A percentile compares a stretch with the other conserved stretches of the same genome.
Conservation (phyloP, 305 asterid species). For the Ilex paraguariensis region DNA sequence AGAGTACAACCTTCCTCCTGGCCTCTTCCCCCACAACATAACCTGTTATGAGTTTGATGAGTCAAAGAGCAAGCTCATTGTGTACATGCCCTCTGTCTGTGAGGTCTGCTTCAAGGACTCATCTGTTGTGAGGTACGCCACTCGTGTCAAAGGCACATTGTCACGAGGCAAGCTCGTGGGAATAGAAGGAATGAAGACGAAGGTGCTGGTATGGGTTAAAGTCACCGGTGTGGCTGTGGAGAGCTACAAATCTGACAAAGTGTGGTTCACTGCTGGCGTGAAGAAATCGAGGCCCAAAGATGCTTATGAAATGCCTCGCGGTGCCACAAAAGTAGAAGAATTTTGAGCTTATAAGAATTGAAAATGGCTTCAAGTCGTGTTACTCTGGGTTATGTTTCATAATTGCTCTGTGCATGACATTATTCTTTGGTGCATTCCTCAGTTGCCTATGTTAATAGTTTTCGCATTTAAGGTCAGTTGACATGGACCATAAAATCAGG, state of each 20-base stretch:
- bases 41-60: slow-evolving; percentile 75
- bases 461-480: too few species aligned
- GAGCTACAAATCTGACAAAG: slow-evolving; percentile 69
- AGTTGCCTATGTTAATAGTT: too few species aligned
- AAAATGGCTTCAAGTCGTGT: not conserved
- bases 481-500: too few species aligned
- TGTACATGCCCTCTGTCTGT: slow-evolving; percentile 60
- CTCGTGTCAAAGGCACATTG: slow-evolving; percentile 67
- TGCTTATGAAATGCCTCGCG: slow-evolving; percentile 61
- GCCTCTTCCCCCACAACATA: slow-evolving; percentile 80
- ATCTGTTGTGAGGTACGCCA: slow-evolving; percentile 53
- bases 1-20: slow-evolving; percentile 75
- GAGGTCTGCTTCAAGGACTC: slow-evolving; percentile 90
- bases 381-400: not conserved
- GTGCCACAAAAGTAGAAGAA: slow-evolving; percentile 56
- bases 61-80: slow-evolving; percentile 50
- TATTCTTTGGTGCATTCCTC: too few species aligned
- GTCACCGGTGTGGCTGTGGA: slow-evolving; percentile 55
- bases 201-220: slow-evolving; percentile 88
- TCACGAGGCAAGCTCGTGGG: slow-evolving; percentile 76
- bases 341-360: slow-evolving; percentile 30
- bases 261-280: slow-evolving; percentile 85
- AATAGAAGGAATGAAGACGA: slow-evolving; percentile 88
- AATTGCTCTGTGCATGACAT: too few species aligned
- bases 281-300: slow-evolving; percentile 77